Conservation (phyloP, 1,284 basidiomycete genomes). For the Marasmius sp. region DNA sequence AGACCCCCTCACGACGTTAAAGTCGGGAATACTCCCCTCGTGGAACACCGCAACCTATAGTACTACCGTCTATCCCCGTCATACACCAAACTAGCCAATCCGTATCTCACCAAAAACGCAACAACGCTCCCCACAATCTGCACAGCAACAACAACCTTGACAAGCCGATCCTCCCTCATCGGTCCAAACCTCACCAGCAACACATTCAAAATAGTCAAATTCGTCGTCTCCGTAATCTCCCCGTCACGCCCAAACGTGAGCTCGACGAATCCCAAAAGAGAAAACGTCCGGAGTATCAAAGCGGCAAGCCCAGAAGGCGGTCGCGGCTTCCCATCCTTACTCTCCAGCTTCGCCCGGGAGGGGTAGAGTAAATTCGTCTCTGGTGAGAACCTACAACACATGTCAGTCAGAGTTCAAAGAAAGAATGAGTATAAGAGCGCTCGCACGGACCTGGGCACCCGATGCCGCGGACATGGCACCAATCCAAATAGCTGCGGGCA, state of each 20-base stretch:
- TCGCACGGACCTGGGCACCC: conserved; percentile 77
- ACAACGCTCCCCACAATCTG: conserved; percentile 71
- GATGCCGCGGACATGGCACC: conserved; percentile 91
- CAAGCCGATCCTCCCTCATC: conserved; percentile 78
- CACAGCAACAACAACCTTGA: conserved; percentile 61
- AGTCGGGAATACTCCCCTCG: neutral
- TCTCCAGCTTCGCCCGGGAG: conserved; percentile 65
- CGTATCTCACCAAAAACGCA: conserved; percentile 86
- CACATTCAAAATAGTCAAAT: conserved; percentile 87
- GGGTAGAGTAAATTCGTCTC: conserved; percentile 74
- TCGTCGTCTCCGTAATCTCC: conserved; percentile 69
- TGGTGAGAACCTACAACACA: conserved; percentile 60
- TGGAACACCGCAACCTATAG: neutral
- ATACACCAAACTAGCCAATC: conserved; percentile 83
- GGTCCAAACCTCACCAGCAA: conserved; percentile 78
- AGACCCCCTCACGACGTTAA: too few relatives aligned
- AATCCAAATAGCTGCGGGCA: conserved; percentile 94
- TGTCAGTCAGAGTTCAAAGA: neutral
- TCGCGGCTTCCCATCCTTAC: conserved; percentile 13
- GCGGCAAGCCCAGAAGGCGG: conserved; percentile 53
- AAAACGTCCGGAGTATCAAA: conserved; percentile 57
- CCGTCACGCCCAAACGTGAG: conserved; percentile 59
- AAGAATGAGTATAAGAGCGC: neutral
- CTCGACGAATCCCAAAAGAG: conserved; percentile 64
- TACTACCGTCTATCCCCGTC: conserved; percentile 80